These are phyloP conservation scores for Fusarium solani-melongenae DNA, from an alignment of 2,329 filamentous ascomycete genomes.

Conservation along the genomic window DNA sequence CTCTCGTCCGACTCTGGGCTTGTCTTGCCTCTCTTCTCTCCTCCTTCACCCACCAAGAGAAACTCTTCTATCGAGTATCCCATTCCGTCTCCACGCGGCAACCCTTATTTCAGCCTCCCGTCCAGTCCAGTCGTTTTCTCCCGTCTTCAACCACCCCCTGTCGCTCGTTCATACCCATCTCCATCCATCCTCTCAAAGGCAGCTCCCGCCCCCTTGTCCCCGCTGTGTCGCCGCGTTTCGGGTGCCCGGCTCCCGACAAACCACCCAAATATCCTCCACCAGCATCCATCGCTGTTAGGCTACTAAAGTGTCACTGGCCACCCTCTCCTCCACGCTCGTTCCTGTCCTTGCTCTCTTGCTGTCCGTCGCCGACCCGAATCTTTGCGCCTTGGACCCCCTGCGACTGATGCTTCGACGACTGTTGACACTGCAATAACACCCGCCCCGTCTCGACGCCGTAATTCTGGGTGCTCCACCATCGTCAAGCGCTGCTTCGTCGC, in stretches of 20 bases:
- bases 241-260: constrained; percentile 30
- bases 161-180: constrained; percentile 38
- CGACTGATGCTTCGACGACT: constrained; percentile 15
- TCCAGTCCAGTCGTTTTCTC: constrained; percentile 19
- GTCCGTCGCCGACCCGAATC: constrained; percentile 13
- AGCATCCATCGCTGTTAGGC: constrained; percentile 19
- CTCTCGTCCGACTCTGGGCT: constrained; percentile 18
- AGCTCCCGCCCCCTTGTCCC: constrained; percentile 19
- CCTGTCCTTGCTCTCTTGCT: constrained; percentile 1
- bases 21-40: constrained; percentile 25
- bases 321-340: constrained; percentile 26
- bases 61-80: constrained; percentile 11
- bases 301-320: constrained; percentile 26
- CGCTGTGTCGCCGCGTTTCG: constrained; percentile 35
- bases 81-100: constrained; percentile 27
- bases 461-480: constrained; percentile 6
- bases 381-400: constrained; percentile 3
- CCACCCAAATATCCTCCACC: constrained; percentile 30
- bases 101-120: constrained; percentile 20
- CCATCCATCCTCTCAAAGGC: neutral
- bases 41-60: constrained; percentile 3
- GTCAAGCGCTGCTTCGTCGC: constrained; percentile 3
- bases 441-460: neutral
- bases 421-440: constrained; percentile 2
- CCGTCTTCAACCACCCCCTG: constrained; percentile 33